These are phyloP conservation scores for Penicillium pancosmium DNA, from an alignment of 495 filamentous ascomycete genomes.

Conservation along the genomic window DNA sequence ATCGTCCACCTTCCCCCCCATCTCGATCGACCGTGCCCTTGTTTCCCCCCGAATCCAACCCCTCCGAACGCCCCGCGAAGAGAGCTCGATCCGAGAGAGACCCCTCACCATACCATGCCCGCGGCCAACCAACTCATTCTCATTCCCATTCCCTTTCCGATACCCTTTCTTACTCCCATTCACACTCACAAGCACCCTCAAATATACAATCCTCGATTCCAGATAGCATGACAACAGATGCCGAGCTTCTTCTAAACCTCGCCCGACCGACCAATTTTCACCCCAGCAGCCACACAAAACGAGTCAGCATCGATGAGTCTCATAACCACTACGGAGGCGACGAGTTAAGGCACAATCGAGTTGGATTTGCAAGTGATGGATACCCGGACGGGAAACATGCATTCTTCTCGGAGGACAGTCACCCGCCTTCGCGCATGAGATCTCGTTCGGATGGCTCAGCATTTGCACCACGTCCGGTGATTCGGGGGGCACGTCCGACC, in stretches of 20 bases:
- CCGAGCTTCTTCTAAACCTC: conserved; percentile 55
- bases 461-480: conserved; percentile 41
- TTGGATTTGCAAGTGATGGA: conserved; percentile 22
- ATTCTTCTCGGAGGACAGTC: conserved; percentile 13
- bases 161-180: neutral
- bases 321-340: conserved; percentile 31
- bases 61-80: conserved; percentile 59
- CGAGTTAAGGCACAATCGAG: conserved; percentile 25
- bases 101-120: conserved; percentile 48
- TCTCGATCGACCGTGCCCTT: conserved; percentile 33
- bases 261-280: conserved; percentile 44
- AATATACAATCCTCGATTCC: conserved; percentile 22
- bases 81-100: conserved; percentile 61
- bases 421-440: conserved; percentile 43
- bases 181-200: neutral
- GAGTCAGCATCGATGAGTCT: conserved; percentile 44
- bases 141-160: conserved; percentile 19
- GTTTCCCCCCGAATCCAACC: conserved; percentile 34
- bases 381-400: conserved; percentile 22
- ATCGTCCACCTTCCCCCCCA: conserved; percentile 36
- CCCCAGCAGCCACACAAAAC: conserved; percentile 32
- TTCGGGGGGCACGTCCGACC: conserved; percentile 42
- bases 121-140: conserved; percentile 44
- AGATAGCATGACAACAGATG: conserved; percentile 55
- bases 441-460: conserved; percentile 52